phyloP scores from a whole-genome alignment of 2,329 filamentous ascomycete genomes.

The Amauroascus niger region DNA sequence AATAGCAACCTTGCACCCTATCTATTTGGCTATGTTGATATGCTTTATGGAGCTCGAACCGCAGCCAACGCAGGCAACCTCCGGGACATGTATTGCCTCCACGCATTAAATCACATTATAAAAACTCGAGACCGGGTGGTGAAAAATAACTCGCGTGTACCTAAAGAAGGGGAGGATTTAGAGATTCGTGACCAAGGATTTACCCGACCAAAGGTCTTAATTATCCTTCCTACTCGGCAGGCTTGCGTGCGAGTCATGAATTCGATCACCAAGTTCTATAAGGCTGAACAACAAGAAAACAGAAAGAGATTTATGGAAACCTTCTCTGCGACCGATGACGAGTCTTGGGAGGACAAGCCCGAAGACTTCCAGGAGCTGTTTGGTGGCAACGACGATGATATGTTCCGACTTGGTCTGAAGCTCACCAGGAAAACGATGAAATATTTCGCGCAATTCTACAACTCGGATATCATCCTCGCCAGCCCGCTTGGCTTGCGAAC shows the following conservation, averaged over 20 bases:
- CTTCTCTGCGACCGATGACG: conserved; percentile 60
- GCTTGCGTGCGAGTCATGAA: conserved; percentile 72
- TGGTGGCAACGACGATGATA: conserved; percentile 90
- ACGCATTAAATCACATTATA: conserved; percentile 83
- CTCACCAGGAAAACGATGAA: conserved; percentile 95
- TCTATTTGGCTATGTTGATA: conserved; percentile 72
- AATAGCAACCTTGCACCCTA: conserved; percentile 59
- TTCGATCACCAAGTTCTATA: conserved; percentile 62
- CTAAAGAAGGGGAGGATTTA: conserved; percentile 56
- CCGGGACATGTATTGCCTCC: conserved; percentile 64
- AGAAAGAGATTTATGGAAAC: conserved; percentile 81
- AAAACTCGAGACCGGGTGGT: conserved; percentile 87
- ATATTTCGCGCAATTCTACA: conserved; percentile 91
- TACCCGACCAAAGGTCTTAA: conserved; percentile 83
- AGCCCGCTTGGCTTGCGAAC: conserved; percentile 83
- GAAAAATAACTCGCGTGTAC: conserved; percentile 77
- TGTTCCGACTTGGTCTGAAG: conserved; percentile 92
- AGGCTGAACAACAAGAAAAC: conserved; percentile 89
- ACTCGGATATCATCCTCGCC: conserved; percentile 86
- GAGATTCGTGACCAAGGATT: conserved; percentile 91
- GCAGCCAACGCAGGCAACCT: conserved; percentile 58
- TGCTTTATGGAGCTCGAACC: conserved; percentile 65
- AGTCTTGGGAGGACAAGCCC: conserved; percentile 63
- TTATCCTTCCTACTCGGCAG: conserved; percentile 80
- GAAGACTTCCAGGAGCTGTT: conserved; percentile 85